phyloP scores from a whole-genome alignment of 257 asterid genomes.

The Avicennia marina region DNA sequence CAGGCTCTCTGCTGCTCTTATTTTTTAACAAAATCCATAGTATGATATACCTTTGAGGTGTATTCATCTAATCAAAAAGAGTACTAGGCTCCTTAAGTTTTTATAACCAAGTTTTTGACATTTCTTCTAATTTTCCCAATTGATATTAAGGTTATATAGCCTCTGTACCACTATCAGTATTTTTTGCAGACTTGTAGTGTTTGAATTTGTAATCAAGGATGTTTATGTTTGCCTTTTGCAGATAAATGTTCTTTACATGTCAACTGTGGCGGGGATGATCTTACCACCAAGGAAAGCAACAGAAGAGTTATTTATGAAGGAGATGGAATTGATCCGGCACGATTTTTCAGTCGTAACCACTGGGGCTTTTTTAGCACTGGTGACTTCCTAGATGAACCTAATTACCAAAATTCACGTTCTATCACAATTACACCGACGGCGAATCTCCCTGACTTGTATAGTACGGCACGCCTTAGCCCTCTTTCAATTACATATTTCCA shows the following conservation, averaged over 20 bases:
- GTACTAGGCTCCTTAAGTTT: too few relatives aligned
- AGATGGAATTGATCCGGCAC: constrained; percentile 67
- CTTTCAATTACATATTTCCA: constrained; percentile 69
- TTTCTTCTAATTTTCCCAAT: neutral
- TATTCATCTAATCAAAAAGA: too few relatives aligned
- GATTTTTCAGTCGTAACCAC: constrained; percentile 34
- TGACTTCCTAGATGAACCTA: constrained; percentile 71
- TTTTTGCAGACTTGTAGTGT: neutral
- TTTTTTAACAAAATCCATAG: too few relatives aligned
- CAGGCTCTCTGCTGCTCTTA: too few relatives aligned
- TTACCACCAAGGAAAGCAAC: constrained; percentile 32
- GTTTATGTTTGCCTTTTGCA: constrained; percentile 31
- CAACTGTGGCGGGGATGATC: constrained; percentile 72
- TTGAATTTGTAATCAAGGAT: constrained; percentile 18
- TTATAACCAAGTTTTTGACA: neutral
- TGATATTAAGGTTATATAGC: neutral
- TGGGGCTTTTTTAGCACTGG: constrained; percentile 94
- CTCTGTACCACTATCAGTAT: neutral
- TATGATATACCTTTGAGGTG: too few relatives aligned
- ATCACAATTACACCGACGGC: constrained; percentile 23
- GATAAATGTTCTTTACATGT: too few relatives aligned
- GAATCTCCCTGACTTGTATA: constrained; percentile 56
- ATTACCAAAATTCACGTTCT: constrained; percentile 46
- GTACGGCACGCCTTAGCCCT: constrained; percentile 68
- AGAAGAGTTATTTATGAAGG: constrained; percentile 54